Base-by-base conservation (phyloP, 2,329 filamentous ascomycete genomes). In the Aspergillus ochraceus region DNA sequence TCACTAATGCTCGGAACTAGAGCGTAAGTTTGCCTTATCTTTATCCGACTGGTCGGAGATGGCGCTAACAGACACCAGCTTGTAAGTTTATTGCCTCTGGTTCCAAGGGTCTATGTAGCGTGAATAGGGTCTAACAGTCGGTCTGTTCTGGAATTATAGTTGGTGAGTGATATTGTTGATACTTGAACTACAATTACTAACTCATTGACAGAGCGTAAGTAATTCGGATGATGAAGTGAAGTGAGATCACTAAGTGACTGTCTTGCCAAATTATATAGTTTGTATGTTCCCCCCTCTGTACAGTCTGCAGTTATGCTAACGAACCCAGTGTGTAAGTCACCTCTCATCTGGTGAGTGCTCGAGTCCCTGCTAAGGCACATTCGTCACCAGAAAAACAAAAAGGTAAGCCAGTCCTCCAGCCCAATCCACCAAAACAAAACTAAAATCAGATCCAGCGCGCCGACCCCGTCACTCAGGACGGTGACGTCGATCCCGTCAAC, bases 401-500 rank as follows among this genome's bases (percentile, higher is more conserved):
- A 59, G 57, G 57, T 59, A 30, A 22, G 46, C 8, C 26, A n/a
- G 9, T 17, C 32, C 5, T 52, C 3, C n/a, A 30, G 19, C 22
- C 20, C 17, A 20, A 5, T 9, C 24, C 12, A 39, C 46, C 46
- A 24, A 17, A n/a, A 17, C 12, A 2, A 11, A 10, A 30, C 54
- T 60, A 29, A 29, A 46, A 60, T 45, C 32, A 4, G 47, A 30
- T 29, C 26, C 29, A 60, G 55, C 59, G 55, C 32, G 46, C 30
- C 55, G 47, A 56, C 19, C 42, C 51, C 29, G 47, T 51, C 45
- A 57, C 45, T 24, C 30, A 32, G 42, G 54, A 62, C 17, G 60
- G 57, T 47, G 45, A 62, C 24, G 57, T 59, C 29, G 51, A 59
- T 46, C 60, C 60, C 20, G 54, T 56, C 50, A 62, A 62, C 46